Base-by-base conservation (phyloP, 1,284 basidiomycete genomes). In the Fomes fomentarius region DNA sequence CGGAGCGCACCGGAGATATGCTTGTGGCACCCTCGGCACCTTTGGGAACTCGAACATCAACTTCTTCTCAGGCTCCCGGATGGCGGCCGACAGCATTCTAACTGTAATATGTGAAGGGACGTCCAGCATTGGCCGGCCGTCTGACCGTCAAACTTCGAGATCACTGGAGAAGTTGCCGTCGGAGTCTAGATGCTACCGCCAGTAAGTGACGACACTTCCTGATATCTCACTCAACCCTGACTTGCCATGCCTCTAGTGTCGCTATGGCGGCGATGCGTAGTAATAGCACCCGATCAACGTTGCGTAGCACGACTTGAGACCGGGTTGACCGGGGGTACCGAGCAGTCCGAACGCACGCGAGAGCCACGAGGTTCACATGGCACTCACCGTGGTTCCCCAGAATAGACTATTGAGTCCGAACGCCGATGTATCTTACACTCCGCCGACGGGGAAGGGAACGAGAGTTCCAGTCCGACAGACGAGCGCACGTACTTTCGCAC, bases 321-420 rank as follows among this genome's bases (percentile, higher is more conserved):
- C 56, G 59, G 56, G 37, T 52, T 56, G 44, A 43, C 59, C 59
- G 56, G 54, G 41, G 35, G 52, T 35, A 51, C 56, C 56, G 59
- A 58, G 33, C n/a, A 42, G 42, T 48, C 54, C 53, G 56, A 55
- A 46, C 50, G 49, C 59, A 61, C 59, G 59, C 59, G 59, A 61
- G 56, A 52, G 54, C 59, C 59, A 61, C 59, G 59, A 58, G 59
- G 59, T 43, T 54, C 56, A 56, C 59, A 54, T 54, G 54, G 48
- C 12, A 47, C 19, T 34, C 31, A 41, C 46, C 40, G 34, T 6
- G n/a, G n/a, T 37, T 28, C 33, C 52, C 42, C 28, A 50, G 43
- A 61, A 58, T 58, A 56, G 56, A 54, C 54, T 48, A 61, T 37
- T 48, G 33, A 17, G 33, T 30, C 59, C 59, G 59, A 53, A 42